These are phyloP conservation scores for Wickerhamiella brachini DNA, from an alignment of 805 yeast species.

Conservation along the genomic window DNA sequence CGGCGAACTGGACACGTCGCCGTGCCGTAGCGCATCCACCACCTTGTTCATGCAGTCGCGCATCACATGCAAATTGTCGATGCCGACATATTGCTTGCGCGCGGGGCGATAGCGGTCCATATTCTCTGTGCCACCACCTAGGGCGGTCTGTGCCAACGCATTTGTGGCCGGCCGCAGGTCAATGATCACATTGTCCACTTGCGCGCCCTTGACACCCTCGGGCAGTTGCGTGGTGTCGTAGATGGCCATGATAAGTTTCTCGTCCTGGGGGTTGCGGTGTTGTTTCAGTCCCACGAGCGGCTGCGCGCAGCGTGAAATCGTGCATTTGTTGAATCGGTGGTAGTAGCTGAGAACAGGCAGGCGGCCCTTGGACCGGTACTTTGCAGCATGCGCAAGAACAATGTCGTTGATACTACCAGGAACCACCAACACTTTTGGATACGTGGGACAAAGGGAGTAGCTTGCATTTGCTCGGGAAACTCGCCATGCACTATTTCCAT, in stretches of 20 bases:
- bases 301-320: constrained; percentile 82
- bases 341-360: constrained; percentile 73
- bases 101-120: constrained; percentile 72
- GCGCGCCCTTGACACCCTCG: constrained; percentile 21
- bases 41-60: constrained; percentile 64
- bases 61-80: constrained; percentile 93
- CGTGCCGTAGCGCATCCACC: constrained; percentile 46
- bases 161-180: constrained; percentile 90
- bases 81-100: constrained; percentile 66
- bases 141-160: constrained; percentile 90
- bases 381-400: constrained; percentile 68
- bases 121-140: constrained; percentile 96
- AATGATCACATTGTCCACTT: constrained; percentile 52
- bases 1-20: constrained; percentile 43
- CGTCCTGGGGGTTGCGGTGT: constrained; percentile 82
- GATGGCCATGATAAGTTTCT: constrained; percentile 59
- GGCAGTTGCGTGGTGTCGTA: constrained; percentile 41
- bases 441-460: constrained; percentile 49
- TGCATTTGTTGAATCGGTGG: constrained; percentile 45
- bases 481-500: constrained; percentile 46
- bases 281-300: constrained; percentile 87
- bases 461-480: constrained; percentile 47
- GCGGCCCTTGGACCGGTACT: constrained; percentile 72
- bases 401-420: constrained; percentile 74
- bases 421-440: constrained; percentile 54